Evolutionary conservation across 768 basidiomycete species (phyloP).

Genomic region (Tubosaeta sp.): DNA sequence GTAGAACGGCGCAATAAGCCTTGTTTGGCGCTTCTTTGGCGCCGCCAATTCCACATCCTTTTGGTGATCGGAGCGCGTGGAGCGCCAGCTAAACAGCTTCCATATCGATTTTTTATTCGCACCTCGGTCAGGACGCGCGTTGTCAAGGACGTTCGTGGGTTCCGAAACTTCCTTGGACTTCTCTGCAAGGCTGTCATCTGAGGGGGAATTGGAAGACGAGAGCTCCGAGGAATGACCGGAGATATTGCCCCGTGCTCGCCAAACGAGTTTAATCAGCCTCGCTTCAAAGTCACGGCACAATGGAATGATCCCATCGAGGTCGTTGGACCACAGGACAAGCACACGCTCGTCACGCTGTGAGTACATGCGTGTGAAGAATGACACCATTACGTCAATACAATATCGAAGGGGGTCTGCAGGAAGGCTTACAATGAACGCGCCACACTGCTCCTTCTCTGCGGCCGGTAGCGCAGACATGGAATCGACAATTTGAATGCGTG

Average conservation of each 20-base stretch:
- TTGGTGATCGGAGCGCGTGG: constrained; percentile 35
- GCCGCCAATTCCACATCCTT: constrained; percentile 52
- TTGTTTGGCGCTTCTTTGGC: constrained; percentile 41
- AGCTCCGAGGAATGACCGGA: constrained; percentile 33
- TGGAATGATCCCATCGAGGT: constrained; percentile 74
- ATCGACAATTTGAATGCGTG: constrained; percentile 83
- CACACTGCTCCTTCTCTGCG: constrained; percentile 89
- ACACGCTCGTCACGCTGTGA: constrained; percentile 76
- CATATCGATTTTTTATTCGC: constrained; percentile 9
- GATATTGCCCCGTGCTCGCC: constrained; percentile 46
- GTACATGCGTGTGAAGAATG: background rate
- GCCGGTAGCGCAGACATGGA: constrained; percentile 61
- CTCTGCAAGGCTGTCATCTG: constrained; percentile 53
- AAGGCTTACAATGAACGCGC: constrained; percentile 71
- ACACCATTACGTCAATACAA: background rate
- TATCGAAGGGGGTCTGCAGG: constrained; percentile 7
- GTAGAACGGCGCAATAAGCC: constrained; percentile 70
- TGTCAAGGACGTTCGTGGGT: constrained; percentile 6
- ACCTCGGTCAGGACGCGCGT: background rate
- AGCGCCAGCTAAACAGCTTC: constrained; percentile 41
- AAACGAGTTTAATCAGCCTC: constrained; percentile 77
- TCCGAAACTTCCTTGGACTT: constrained; percentile 33
- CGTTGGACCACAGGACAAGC: constrained; percentile 81
- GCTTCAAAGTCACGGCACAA: constrained; percentile 69
- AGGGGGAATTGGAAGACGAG: constrained; percentile 45